phyloP scores from a whole-genome alignment of 2,329 filamentous ascomycete genomes.

The Aspergillus versicolor region DNA sequence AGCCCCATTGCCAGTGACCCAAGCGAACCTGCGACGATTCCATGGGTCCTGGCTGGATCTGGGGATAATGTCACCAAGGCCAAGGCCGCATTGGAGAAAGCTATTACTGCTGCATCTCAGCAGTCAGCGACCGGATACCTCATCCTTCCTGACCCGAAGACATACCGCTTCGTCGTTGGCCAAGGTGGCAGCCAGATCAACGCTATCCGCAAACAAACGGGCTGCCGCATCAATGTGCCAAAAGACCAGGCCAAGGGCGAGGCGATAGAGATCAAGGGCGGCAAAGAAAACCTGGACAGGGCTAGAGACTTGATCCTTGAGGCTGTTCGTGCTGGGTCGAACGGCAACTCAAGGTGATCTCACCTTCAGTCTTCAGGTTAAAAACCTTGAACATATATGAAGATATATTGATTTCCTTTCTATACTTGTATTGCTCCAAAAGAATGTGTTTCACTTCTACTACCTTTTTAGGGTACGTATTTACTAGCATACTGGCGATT shows the following conservation, averaged over 20 bases:
- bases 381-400: conserved; percentile 6
- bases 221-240: conserved; percentile 91
- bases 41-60: conserved; percentile 83
- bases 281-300: conserved; percentile 75
- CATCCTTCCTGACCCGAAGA: conserved; percentile 81
- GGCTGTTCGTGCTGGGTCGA: conserved; percentile 60
- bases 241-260: conserved; percentile 72
- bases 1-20: conserved; percentile 25
- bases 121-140: conserved; percentile 74
- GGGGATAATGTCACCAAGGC: conserved; percentile 80
- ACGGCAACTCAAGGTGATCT: conserved; percentile 19
- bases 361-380: not conserved
- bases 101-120: conserved; percentile 60
- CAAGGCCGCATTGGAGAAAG: conserved; percentile 69
- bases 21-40: conserved; percentile 47
- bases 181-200: conserved; percentile 89
- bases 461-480: not conserved
- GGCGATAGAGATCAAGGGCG: conserved; percentile 86
- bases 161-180: conserved; percentile 88
- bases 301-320: conserved; percentile 87
- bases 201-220: conserved; percentile 84
- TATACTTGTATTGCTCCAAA: conserved; percentile 11
- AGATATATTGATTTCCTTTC: conserved; percentile 8
- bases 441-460: conserved; percentile 10
- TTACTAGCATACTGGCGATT: conserved; percentile 4